phyloP scores from a whole-genome alignment of 495 filamentous ascomycete genomes.

The Viridothelium virens region DNA sequence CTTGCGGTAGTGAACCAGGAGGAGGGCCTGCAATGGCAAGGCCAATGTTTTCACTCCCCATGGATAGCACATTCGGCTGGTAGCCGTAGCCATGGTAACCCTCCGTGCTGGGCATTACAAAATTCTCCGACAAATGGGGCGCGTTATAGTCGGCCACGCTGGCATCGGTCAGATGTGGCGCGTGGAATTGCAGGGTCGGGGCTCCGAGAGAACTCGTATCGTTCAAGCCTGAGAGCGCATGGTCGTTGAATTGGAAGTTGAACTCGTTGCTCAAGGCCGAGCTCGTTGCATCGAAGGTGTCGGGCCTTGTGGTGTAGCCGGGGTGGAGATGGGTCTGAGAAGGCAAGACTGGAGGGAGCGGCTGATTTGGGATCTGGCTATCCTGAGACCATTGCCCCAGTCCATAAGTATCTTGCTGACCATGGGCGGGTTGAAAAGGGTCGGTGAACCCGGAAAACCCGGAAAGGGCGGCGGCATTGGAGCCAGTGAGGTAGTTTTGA shows the following conservation, averaged over 20 bases:
- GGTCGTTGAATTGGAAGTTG: constrained; percentile 9
- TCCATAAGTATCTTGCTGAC: background rate
- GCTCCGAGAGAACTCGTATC: background rate
- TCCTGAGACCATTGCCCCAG: constrained; percentile 1
- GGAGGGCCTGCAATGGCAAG: constrained; percentile 4
- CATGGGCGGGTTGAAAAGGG: background rate
- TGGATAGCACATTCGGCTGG: background rate
- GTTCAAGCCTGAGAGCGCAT: background rate
- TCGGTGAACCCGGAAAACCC: background rate
- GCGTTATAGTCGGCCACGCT: background rate
- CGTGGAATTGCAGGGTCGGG: background rate
- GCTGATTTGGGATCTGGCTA: background rate
- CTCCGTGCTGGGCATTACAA: constrained; percentile 8
- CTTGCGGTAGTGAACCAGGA: background rate
- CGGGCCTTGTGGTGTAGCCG: background rate
- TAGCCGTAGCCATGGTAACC: constrained; percentile 3
- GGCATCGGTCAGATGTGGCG: background rate
- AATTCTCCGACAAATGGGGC: background rate
- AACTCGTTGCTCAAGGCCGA: background rate
- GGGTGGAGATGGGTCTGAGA: background rate
- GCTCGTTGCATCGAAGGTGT: background rate
- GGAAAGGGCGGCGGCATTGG: background rate
- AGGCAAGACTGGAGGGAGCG: background rate
- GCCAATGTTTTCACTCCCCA: constrained; percentile 4
- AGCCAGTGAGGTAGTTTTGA: constrained; percentile 1